Evolutionary conservation across 2,329 filamentous ascomycete genomes (phyloP).

Genomic region (Furcasterigmium furcatum): DNA sequence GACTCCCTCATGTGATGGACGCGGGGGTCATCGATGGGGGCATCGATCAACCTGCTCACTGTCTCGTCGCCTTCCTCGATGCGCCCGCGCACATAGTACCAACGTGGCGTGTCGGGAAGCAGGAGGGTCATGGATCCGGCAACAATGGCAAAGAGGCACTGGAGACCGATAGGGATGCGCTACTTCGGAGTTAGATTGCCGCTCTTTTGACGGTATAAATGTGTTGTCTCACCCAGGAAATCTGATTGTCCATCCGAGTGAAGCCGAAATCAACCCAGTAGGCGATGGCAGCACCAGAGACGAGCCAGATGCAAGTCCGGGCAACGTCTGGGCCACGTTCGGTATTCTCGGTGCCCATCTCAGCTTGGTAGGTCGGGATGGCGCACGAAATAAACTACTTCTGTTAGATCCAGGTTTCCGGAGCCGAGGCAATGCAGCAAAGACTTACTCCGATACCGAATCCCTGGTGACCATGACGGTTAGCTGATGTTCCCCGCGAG

Average conservation of each 20-base stretch:
- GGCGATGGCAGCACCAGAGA: constrained; percentile 9
- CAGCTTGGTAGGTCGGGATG: constrained; percentile 10
- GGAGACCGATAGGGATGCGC: constrained; percentile 4
- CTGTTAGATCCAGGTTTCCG: neutral
- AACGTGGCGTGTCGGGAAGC: constrained; percentile 10
- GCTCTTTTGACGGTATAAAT: neutral
- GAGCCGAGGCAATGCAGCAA: neutral
- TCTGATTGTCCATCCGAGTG: constrained; percentile 7
- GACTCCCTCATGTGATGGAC: constrained; percentile 5
- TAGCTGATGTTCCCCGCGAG: neutral
- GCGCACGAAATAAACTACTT: constrained; percentile 11
- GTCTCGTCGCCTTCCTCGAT: constrained; percentile 7
- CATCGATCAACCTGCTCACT: constrained; percentile 3
- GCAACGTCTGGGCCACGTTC: constrained; percentile 9
- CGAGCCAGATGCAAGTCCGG: constrained; percentile 8
- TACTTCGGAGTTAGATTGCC: neutral
- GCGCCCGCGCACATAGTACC: constrained; percentile 10
- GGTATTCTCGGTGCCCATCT: constrained; percentile 4
- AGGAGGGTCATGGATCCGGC: constrained; percentile 6
- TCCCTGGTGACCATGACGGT: neutral
- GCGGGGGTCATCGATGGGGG: constrained; percentile 1
- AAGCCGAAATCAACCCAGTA: constrained; percentile 12
- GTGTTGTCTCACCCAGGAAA: constrained; percentile 7
- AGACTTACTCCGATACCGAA: constrained; percentile 1
- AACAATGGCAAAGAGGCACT: constrained; percentile 6